phyloP scores from a whole-genome alignment of 768 basidiomycete species.

The Austroboletus eburneus region DNA sequence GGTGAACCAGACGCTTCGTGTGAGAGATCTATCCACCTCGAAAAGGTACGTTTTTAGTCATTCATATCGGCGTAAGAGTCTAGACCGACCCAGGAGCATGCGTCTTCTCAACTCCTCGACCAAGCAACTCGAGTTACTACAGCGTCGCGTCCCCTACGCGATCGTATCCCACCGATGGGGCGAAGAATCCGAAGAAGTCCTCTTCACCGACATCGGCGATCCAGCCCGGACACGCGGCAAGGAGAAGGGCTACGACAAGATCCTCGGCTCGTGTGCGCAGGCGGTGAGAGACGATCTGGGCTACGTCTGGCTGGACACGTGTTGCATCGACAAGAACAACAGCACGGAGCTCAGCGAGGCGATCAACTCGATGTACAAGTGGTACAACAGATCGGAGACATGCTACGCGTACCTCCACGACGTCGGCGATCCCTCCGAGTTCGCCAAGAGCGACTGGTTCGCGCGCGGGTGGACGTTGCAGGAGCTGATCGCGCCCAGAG shows the following conservation, averaged over 20 bases:
- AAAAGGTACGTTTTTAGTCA: no score
- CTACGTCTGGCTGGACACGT: conserved; percentile 33
- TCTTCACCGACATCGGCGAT: conserved; percentile 23
- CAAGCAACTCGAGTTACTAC: conserved; percentile 15
- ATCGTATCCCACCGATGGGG: conserved; percentile 30
- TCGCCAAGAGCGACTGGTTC: conserved; percentile 29
- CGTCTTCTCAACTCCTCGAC: conserved; percentile 20
- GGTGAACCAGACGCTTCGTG: no score
- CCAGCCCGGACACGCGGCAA: conserved; percentile 6
- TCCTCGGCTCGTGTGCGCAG: conserved; percentile 16
- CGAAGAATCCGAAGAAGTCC: conserved; percentile 17
- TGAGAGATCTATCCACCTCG: no score
- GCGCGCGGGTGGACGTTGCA: conserved; percentile 30
- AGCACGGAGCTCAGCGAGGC: conserved; percentile 28
- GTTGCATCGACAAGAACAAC: conserved; percentile 29
- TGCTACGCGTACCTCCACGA: conserved; percentile 30
- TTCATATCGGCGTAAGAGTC: no score
- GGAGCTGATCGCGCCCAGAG: conserved; percentile 28
- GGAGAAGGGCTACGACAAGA: conserved; percentile 20
- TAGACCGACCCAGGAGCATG: conserved; percentile 11
- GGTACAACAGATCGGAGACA: conserved; percentile 25
- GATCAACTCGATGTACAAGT: conserved; percentile 32
- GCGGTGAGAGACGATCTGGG: conserved; percentile 12
- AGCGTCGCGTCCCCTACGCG: conserved; percentile 10
- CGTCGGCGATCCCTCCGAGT: conserved; percentile 13